Base-by-base conservation (phyloP, 2,329 filamentous ascomycete species). In the Trichophyton simii region DNA sequence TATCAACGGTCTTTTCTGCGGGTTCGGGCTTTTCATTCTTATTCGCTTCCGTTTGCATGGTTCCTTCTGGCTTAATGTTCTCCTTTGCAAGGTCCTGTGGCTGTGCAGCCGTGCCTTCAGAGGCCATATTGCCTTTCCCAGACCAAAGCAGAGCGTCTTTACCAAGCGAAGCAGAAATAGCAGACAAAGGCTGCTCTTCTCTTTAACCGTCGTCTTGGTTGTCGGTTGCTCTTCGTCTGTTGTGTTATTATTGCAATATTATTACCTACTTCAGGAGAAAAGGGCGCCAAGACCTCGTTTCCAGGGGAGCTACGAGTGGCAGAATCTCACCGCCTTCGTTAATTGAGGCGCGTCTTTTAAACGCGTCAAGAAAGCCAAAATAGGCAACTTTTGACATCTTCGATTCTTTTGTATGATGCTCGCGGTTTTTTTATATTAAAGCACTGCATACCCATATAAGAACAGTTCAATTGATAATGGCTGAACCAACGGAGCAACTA, bases 401-500 rank as follows among this genome's bases (percentile, higher is more conserved):
- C 15, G n/a, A 18, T n/a, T 44, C 41, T 44, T 44, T 38, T 38
- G 34, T 44, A 44, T 44, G 41, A n/a, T 18, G 41, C 2, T 8
- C n/a, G 15, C 41, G 1, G 34, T 13, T n/a, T 44, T 20, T 3
- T 44, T 1, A 44, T 44, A 44, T 44, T 44, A 44, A 44, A 28
- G 13, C 52, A 38, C 8, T 57, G 1, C 11, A 57, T 18, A 9
- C 3, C 20, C 25, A 52, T 52, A 28, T 52, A 52, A 22, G 44
- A 5, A 44, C 18, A 44, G 46, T 18, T 34, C 38, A 59, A 38
- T 34, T 36, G 52, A 55, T 20, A 20, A 66, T 65, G 63, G 60
- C 54, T 13, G 61, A 63, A 11, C 59, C 31, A 22, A 38, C 22
- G 15, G 42, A 58, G 1, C 80, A 84, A 67, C 77, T 86, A 67